A percentile compares a stretch with the other conserved stretches of the same genome.
Evolutionary conservation across 2,329 filamentous ascomycete species (phyloP).

Genomic region (Penicillium sp.): DNA sequence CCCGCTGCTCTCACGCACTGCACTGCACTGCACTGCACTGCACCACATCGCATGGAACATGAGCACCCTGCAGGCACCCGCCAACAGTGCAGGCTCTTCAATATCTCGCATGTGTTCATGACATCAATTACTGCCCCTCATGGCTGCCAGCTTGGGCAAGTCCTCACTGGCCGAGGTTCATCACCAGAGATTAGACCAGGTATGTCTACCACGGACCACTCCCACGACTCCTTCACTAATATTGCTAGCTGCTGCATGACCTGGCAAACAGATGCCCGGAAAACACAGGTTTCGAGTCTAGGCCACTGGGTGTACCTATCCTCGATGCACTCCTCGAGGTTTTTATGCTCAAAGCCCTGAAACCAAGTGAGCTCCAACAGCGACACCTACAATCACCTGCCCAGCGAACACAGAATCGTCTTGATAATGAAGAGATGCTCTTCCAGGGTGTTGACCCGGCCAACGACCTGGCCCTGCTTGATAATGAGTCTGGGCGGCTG

Average conservation of each 20-base stretch:
- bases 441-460: slow-evolving; percentile 6
- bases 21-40: not conserved
- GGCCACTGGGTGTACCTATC: slow-evolving; percentile 48
- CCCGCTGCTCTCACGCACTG: not conserved
- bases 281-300: slow-evolving; percentile 11
- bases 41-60: no score
- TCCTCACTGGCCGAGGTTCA: slow-evolving; percentile 57
- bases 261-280: slow-evolving; percentile 32
- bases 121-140: slow-evolving; percentile 44
- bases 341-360: slow-evolving; percentile 33
- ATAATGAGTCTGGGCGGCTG: no score
- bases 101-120: slow-evolving; percentile 42
- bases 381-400: slow-evolving; percentile 2
- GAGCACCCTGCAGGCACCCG: no score
- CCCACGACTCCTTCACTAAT: not conserved
- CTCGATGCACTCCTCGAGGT: slow-evolving; percentile 51
- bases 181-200: slow-evolving; percentile 56
- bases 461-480: not conserved
- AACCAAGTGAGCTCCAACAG: slow-evolving; percentile 3
- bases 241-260: slow-evolving; percentile 33
- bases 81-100: no score
- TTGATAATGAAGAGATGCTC: slow-evolving; percentile 23
- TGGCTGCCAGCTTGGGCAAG: slow-evolving; percentile 53
- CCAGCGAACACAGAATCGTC: slow-evolving; percentile 1
- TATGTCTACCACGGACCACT: slow-evolving; percentile 33